Percentiles rank a stretch among this genome's conserved stretches.
Evolutionary conservation across 2,329 filamentous ascomycete genomes (phyloP).

Genomic region (Phialophora macrospora): DNA sequence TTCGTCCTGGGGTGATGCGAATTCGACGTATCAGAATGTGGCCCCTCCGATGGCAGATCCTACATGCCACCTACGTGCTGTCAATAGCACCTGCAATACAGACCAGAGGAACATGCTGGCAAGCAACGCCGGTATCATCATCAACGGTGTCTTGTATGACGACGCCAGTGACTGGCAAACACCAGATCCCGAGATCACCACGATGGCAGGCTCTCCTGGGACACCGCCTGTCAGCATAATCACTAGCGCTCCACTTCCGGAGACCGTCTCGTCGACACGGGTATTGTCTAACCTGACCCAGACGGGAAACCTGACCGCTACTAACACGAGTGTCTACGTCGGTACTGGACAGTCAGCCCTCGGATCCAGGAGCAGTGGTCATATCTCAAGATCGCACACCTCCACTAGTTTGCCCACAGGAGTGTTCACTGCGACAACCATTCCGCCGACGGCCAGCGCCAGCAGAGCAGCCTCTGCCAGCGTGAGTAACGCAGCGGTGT

Average conservation of each 20-base stretch:
- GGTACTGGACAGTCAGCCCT: constrained; percentile 5
- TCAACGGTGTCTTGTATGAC: constrained; percentile 64
- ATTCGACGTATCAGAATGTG: constrained; percentile 62
- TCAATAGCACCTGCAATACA: constrained; percentile 58
- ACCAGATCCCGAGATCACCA: constrained; percentile 40
- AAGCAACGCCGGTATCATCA: constrained; percentile 59
- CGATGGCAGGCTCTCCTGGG: constrained; percentile 40
- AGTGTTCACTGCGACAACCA: constrained; percentile 43
- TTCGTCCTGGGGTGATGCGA: constrained; percentile 62
- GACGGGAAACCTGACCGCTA: neutral
- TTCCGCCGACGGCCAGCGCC: constrained; percentile 29
- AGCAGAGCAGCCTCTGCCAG: constrained; percentile 15
- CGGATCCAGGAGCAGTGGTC: constrained; percentile 2
- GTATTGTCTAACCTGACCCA: neutral
- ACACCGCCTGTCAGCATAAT: constrained; percentile 38
- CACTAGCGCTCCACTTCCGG: constrained; percentile 24
- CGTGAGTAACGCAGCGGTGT: constrained; percentile 24
- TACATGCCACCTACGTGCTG: constrained; percentile 66
- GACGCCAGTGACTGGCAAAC: constrained; percentile 46
- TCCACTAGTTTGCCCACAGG: constrained; percentile 39
- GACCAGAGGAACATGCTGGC: constrained; percentile 57
- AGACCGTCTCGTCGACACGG: constrained; percentile 7
- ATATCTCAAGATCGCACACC: neutral
- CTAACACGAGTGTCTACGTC: constrained; percentile 1
- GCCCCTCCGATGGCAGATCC: constrained; percentile 55